phyloP scores from a whole-genome alignment of 2,329 filamentous ascomycete species.

The Beauveria brongniartii region DNA sequence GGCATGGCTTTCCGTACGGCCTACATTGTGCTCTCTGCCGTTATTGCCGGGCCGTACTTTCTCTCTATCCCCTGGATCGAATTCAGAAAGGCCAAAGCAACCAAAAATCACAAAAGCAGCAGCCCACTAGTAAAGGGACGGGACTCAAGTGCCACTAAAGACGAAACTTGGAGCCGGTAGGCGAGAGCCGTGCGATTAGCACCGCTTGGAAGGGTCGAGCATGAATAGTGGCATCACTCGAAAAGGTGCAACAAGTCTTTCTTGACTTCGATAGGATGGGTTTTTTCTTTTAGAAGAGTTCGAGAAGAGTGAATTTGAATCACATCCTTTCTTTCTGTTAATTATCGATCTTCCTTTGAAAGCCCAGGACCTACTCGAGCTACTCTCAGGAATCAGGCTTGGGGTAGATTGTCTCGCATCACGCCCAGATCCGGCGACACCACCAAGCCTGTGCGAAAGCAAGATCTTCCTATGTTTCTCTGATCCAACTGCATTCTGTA shows the following conservation, averaged over 20 bases:
- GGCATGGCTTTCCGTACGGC: conserved; percentile 36
- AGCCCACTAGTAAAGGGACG: conserved; percentile 1
- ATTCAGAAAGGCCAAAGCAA: not conserved
- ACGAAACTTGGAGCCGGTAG: not conserved
- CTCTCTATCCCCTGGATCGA: conserved; percentile 16
- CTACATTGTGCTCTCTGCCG: conserved; percentile 47
- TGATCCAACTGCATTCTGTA: not conserved
- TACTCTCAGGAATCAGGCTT: no score
- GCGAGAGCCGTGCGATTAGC: not conserved
- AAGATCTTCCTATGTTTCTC: no score
- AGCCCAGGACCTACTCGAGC: no score
- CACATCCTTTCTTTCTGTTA: no score
- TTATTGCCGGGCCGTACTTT: conserved; percentile 40
- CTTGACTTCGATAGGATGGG: no score
- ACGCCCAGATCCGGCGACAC: no score
- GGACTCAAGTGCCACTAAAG: not conserved
- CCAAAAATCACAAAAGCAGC: not conserved
- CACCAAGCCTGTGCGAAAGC: no score
- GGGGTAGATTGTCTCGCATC: no score
- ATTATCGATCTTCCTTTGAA: no score
- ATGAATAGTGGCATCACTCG: not conserved
- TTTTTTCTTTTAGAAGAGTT: no score
- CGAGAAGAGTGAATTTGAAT: no score
- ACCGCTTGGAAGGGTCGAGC: not conserved
- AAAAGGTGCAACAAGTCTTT: no score